Percentiles rank a stretch among this genome's conserved stretches.
Evolutionary conservation across 169 alveolate species (phyloP).

Genomic region (Plasmodium yoelii): DNA sequence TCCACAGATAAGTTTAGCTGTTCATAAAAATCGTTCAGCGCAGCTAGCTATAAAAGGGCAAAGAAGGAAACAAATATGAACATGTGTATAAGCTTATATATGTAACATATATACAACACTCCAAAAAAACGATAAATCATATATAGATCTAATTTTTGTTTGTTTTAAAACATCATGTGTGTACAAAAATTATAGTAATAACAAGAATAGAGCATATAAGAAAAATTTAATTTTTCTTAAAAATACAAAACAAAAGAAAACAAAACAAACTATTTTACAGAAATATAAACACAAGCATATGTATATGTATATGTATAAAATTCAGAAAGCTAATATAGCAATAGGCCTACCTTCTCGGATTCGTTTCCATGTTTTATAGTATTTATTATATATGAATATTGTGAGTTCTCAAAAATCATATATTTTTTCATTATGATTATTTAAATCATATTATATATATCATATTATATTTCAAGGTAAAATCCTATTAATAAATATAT

Average conservation of each 20-base stretch:
- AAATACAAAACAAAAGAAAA: neutral
- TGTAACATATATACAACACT: neutral
- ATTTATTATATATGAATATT: conserved; percentile 66
- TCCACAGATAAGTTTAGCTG: conserved; percentile 68
- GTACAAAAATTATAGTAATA: too few relatives aligned
- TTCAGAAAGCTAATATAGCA: neutral
- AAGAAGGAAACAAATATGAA: neutral
- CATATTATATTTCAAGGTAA: neutral
- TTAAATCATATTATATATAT: conserved; percentile 8
- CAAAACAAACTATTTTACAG: neutral
- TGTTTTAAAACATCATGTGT: too few relatives aligned
- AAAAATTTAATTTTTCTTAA: too few relatives aligned
- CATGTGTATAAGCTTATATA: neutral
- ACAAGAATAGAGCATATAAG: too few relatives aligned
- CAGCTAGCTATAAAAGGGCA: conserved; percentile 47
- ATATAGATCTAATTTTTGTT: neutral
- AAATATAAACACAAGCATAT: neutral
- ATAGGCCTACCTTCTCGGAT: conserved; percentile 70
- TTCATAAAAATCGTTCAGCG: conserved; percentile 73
- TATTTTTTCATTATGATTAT: conserved; percentile 63
- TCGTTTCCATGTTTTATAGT: conserved; percentile 76
- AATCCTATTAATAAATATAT: neutral
- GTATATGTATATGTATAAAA: neutral
- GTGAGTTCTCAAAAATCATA: conserved; percentile 44
- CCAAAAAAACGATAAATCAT: neutral